Conservation (phyloP, 139 green algal species). For the Limnomonas spitsbergensis region DNA sequence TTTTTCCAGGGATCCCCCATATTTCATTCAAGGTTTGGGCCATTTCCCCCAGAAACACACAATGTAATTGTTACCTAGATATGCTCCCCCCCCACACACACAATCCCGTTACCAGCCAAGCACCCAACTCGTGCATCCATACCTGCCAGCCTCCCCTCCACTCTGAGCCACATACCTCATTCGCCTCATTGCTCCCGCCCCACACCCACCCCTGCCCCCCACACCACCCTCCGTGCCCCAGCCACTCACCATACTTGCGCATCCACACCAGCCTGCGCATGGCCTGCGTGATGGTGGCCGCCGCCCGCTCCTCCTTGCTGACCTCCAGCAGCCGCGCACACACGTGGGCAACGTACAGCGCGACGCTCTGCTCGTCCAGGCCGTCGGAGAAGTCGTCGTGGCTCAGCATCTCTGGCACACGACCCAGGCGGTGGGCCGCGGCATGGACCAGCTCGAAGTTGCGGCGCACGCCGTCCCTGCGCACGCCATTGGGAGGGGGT, state of each 20-base stretch:
- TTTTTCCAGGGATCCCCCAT: too few species aligned
- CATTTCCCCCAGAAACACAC: too few species aligned
- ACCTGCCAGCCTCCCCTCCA: too few species aligned
- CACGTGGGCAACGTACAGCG: constrained; percentile 72
- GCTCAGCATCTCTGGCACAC: constrained; percentile 66
- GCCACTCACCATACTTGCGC: constrained; percentile 28
- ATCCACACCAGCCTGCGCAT: constrained; percentile 52
- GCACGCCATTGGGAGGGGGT: neutral
- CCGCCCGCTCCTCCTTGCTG: constrained; percentile 69
- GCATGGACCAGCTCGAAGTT: constrained; percentile 68
- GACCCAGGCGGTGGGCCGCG: constrained; percentile 48
- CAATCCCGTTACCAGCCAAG: too few species aligned
- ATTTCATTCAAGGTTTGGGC: too few species aligned
- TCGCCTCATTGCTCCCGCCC: too few species aligned
- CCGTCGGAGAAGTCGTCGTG: constrained; percentile 63
- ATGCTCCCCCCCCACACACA: too few species aligned
- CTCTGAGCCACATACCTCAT: too few species aligned
- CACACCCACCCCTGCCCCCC: too few species aligned
- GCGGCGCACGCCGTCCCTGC: constrained; percentile 39
- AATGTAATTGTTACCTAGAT: too few species aligned
- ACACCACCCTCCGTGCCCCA: neutral
- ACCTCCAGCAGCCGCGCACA: constrained; percentile 70
- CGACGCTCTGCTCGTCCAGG: constrained; percentile 63
- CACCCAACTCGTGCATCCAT: too few species aligned
- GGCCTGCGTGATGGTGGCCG: constrained; percentile 52